phyloP scores from a whole-genome alignment of 495 filamentous ascomycete species.

The Aspergillus biplanus region DNA sequence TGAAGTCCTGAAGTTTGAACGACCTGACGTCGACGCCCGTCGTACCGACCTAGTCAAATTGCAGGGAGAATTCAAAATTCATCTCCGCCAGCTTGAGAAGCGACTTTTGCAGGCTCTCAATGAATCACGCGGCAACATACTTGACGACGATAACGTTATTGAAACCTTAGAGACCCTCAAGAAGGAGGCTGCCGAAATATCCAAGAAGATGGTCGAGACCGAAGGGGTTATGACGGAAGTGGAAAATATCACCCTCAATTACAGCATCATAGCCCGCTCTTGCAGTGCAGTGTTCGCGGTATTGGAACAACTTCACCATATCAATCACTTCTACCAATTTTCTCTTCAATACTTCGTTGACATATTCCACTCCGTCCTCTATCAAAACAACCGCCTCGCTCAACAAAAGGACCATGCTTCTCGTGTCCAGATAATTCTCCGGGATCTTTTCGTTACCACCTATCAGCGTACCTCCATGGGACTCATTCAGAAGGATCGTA shows the following conservation, averaged over 20 bases:
- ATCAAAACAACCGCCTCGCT: slow-evolving; percentile 73
- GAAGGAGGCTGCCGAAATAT: slow-evolving; percentile 95
- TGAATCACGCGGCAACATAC: slow-evolving; percentile 95
- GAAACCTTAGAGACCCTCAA: slow-evolving; percentile 98
- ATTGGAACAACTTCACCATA: slow-evolving; percentile 93
- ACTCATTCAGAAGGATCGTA: slow-evolving; percentile 88
- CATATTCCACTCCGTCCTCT: slow-evolving; percentile 93
- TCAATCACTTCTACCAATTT: slow-evolving; percentile 99
- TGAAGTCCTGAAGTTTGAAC: slow-evolving; percentile 93
- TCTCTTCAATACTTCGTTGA: slow-evolving; percentile 97
- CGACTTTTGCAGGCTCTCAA: slow-evolving; percentile 92
- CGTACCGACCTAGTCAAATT: slow-evolving; percentile 96
- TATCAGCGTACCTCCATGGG: slow-evolving; percentile 93
- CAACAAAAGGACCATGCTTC: slow-evolving; percentile 72
- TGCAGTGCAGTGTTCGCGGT: slow-evolving; percentile 98
- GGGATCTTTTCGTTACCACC: slow-evolving; percentile 84
- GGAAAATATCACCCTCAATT: slow-evolving; percentile 89
- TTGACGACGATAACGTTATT: slow-evolving; percentile 97
- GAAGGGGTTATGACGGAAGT: slow-evolving; percentile 98
- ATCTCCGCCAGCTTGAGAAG: slow-evolving; percentile 95
- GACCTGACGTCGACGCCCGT: slow-evolving; percentile 96
- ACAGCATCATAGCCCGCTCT: slow-evolving; percentile 86
- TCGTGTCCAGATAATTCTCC: slow-evolving; percentile 84
- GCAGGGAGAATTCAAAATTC: slow-evolving; percentile 97
- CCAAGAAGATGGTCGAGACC: slow-evolving; percentile 91